Evolutionary conservation across 169 alveolate genomes (phyloP).

Genomic region (Cryptosporidium ubiquitum): DNA sequence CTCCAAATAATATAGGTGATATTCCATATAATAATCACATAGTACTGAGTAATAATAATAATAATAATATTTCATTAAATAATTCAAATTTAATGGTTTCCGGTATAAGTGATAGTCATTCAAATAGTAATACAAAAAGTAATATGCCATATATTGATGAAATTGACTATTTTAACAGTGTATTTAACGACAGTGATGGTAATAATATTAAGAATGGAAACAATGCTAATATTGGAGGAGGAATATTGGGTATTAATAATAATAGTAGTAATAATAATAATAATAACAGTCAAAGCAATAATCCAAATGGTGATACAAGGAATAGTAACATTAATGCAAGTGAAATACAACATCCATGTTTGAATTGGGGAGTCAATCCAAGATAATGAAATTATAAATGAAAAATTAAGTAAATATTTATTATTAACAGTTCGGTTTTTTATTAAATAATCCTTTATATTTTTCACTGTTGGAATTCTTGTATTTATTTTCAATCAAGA

Average conservation of each 20-base stretch:
- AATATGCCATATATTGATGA: not conserved
- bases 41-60: not conserved
- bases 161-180: not conserved
- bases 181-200: not conserved
- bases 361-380: slow-evolving; percentile 35
- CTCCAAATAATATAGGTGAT: not conserved
- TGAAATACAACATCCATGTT: slow-evolving; percentile 53
- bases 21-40: not conserved
- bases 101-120: not conserved
- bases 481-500: slow-evolving; percentile 27
- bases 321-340: not conserved
- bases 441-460: slow-evolving; percentile 34
- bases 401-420: not conserved
- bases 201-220: not conserved
- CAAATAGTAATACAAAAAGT: not conserved
- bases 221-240: slow-evolving; percentile 1
- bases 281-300: not conserved
- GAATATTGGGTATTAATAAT: not conserved
- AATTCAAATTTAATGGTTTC: not conserved
- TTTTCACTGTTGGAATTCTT: not conserved
- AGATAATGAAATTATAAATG: not conserved
- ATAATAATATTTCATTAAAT: not conserved
- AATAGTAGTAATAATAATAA: not conserved
- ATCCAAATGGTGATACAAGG: not conserved
- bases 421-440: not conserved